Evolutionary conservation across 2,329 filamentous ascomycete species (phyloP).

Genomic region (Penicillium nordicum): DNA sequence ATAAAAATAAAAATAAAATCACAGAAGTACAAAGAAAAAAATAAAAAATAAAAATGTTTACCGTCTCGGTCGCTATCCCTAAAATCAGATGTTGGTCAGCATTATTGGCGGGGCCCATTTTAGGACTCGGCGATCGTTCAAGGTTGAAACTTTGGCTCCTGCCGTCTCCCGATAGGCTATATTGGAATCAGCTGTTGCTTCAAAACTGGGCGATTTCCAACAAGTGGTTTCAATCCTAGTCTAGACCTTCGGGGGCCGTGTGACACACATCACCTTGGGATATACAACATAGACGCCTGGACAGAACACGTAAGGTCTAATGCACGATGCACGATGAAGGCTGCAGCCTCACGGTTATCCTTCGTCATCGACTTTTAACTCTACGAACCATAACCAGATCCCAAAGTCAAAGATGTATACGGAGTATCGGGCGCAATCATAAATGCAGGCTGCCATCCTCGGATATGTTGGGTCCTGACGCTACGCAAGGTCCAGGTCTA

Average conservation of each 20-base stretch:
- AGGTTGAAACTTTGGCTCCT: slow-evolving; percentile 14
- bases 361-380: slow-evolving; percentile 5
- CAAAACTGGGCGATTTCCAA: slow-evolving; percentile 4
- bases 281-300: not conserved
- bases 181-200: slow-evolving; percentile 10
- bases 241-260: slow-evolving; percentile 7
- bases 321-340: slow-evolving; percentile 2
- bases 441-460: slow-evolving; percentile 17
- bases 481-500: slow-evolving; percentile 23
- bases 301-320: slow-evolving; percentile 5
- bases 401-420: not conserved
- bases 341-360: slow-evolving; percentile 3
- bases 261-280: slow-evolving; percentile 8
- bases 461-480: slow-evolving; percentile 15
- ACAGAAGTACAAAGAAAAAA: not conserved
- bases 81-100: not conserved
- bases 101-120: not conserved
- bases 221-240: not conserved
- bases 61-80: not conserved
- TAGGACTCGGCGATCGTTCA: slow-evolving; percentile 11
- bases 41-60: not conserved
- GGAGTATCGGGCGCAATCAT: not conserved
- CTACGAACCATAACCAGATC: not conserved
- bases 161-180: slow-evolving; percentile 16
- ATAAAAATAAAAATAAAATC: not conserved